These are phyloP conservation scores for Raffaelea ambrosiae DNA, from an alignment of 2,329 filamentous ascomycete species.

Conservation along the genomic window DNA sequence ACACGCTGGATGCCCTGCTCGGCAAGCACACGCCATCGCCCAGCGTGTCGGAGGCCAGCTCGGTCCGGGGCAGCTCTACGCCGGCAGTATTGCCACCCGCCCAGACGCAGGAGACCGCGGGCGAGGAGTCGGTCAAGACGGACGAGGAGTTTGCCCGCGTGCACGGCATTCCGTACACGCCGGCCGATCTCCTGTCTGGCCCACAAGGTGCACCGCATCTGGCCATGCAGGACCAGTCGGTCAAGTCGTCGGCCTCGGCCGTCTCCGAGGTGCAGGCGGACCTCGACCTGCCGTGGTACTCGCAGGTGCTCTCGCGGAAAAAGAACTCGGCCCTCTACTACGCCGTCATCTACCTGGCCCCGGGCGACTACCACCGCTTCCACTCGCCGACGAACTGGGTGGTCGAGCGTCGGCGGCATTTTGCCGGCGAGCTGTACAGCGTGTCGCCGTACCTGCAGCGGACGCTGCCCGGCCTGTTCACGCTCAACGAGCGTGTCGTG, in stretches of 20 bases:
- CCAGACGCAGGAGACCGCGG: constrained; percentile 23
- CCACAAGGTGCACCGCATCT: constrained; percentile 13
- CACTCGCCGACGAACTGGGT: constrained; percentile 95
- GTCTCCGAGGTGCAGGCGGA: constrained; percentile 80
- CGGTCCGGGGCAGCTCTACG: constrained; percentile 10
- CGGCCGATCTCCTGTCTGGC: constrained; percentile 83
- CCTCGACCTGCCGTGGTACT: constrained; percentile 70
- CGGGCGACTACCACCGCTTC: constrained; percentile 97
- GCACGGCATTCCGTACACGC: constrained; percentile 90
- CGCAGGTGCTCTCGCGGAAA: constrained; percentile 51
- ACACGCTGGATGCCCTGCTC: constrained; percentile 86
- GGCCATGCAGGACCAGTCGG: constrained; percentile 66
- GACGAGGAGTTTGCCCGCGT: constrained; percentile 91
- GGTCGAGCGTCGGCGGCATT: constrained; percentile 88
- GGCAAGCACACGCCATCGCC: constrained; percentile 55
- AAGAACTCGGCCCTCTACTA: constrained; percentile 72
- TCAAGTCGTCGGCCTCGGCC: constrained; percentile 52
- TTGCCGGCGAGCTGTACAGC: constrained; percentile 90
- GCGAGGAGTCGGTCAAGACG: constrained; percentile 61
- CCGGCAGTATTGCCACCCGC: constrained; percentile 13
- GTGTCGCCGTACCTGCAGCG: constrained; percentile 93
- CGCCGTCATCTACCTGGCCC: constrained; percentile 88
- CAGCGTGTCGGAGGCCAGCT: constrained; percentile 38
- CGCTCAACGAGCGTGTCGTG: constrained; percentile 91
- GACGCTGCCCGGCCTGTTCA: constrained; percentile 88